Base-by-base conservation (phyloP, 495 filamentous ascomycete genomes). In the Lasiosphaeriaceae sp. region DNA sequence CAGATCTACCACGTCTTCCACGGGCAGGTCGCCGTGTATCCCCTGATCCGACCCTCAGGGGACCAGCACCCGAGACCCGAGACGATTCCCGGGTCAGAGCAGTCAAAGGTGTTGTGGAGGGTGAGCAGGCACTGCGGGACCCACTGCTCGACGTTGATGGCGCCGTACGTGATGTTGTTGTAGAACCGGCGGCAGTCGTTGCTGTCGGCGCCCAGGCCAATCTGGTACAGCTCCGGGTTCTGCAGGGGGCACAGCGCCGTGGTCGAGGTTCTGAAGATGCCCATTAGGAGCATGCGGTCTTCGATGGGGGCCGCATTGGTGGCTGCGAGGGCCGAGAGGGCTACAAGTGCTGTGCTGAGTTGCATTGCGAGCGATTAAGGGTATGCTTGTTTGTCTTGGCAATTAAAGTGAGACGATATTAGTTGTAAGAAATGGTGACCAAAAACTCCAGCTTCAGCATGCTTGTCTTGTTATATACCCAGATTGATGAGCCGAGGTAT, bases 11-110 rank as follows among this genome's bases (percentile, higher is more conserved):
- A 43, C 5, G n/a, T 17, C 39, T 43, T 43, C 39, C 39, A 61
- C 12, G 59, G 58, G n/a, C 58, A 60, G 16, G 53, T 26, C 11
- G 29, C 54, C 47, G 43, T 60, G 17, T 56, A 60, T 11, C 46
- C 58, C 19, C 31, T 52, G 21, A 56, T 52, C 11, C 58, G 47
- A 16, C 58, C 58, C 14, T 50, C 46, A 1, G 58, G 58, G 9
- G 46, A 26, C 58, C 58, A 60, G 53, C 58, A 60, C 17, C 58
- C 58, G 0, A 22, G 21, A 1, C 58, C 58, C 1, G 52, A 56
- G 1, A 56, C 53, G 2, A 60, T 56, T 9, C 58, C 58, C 2
- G 39, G 37, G 11, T 60, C 58, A 16, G 52, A 51, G 47, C 58
- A 60, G 19, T 56, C 58, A 0, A 23, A 19, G 20, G 54, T 60